These are phyloP conservation scores for Pleurotus citrinopileatus DNA, from an alignment of 768 basidiomycete species.

Conservation along the genomic window DNA sequence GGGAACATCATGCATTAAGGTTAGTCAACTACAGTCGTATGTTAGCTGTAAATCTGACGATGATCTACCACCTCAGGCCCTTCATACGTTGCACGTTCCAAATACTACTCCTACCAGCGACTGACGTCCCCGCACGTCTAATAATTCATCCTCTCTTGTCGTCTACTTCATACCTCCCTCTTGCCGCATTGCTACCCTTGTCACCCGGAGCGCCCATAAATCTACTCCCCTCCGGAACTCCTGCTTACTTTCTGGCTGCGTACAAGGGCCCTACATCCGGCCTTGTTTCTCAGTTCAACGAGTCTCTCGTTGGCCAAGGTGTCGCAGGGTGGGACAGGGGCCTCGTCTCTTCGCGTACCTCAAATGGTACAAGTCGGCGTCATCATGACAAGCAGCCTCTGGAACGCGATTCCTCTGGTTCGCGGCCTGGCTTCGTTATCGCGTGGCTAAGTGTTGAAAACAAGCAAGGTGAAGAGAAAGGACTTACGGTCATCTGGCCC, in stretches of 20 bases:
- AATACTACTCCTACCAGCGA: constrained; percentile 30
- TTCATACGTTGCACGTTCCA: constrained; percentile 61
- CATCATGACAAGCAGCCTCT: constrained; percentile 7
- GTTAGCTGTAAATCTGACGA: too few species aligned
- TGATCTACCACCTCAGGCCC: constrained; percentile 38
- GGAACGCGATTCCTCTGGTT: constrained; percentile 9
- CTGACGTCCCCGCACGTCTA: constrained; percentile 33
- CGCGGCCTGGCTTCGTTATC: constrained; percentile 45
- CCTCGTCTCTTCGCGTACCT: constrained; percentile 14
- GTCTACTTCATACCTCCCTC: constrained; percentile 55
- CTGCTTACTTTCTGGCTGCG: constrained; percentile 70
- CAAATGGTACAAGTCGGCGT: constrained; percentile 1
- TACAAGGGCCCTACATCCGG: constrained; percentile 67
- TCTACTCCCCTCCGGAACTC: constrained; percentile 67
- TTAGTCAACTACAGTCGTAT: too few species aligned
- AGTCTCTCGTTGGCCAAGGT: constrained; percentile 62
- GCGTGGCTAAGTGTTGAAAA: constrained; percentile 77
- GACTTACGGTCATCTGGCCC: constrained; percentile 73
- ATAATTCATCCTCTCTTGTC: constrained; percentile 63
- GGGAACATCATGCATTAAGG: constrained; percentile 57
- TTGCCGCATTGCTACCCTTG: constrained; percentile 40
- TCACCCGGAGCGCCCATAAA: constrained; percentile 64
- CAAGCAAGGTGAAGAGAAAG: constrained; percentile 79
- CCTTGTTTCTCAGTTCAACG: constrained; percentile 59
- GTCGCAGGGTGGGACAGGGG: constrained; percentile 47